Evolutionary conservation across 345 rosid genomes (phyloP).

Genomic region (Lepidium didymum): DNA sequence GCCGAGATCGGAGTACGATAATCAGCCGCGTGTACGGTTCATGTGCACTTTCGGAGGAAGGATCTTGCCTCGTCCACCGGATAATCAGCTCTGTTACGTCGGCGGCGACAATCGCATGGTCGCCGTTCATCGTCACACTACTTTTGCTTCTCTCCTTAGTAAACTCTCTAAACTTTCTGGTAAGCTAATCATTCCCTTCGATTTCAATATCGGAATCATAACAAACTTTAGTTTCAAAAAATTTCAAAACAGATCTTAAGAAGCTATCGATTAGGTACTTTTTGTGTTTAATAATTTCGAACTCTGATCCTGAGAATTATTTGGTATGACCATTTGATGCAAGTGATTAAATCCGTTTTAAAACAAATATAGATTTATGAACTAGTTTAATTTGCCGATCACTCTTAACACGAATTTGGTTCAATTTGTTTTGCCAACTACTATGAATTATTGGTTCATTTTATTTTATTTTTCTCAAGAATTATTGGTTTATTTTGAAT

Average conservation of each 20-base stretch:
- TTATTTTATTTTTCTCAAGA: no score
- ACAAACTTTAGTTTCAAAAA: background rate
- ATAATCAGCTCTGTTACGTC: constrained; percentile 84
- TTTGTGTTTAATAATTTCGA: background rate
- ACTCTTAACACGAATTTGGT: background rate
- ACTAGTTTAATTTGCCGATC: background rate
- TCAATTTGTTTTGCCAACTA: background rate
- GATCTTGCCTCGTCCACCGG: constrained; percentile 95
- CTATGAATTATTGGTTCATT: background rate
- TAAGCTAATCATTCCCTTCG: background rate
- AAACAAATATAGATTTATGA: background rate
- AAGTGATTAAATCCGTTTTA: background rate
- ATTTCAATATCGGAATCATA: background rate
- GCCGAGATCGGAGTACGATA: constrained; percentile 56
- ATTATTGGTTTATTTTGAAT: background rate
- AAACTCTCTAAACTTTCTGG: constrained; percentile 86
- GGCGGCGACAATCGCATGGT: constrained; percentile 97
- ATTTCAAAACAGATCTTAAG: background rate
- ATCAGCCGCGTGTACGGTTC: constrained; percentile 59
- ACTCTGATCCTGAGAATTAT: background rate
- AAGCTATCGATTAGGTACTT: background rate
- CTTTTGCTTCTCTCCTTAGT: constrained; percentile 49
- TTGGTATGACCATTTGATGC: background rate
- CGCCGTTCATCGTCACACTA: constrained; percentile 59
- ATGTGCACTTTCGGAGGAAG: constrained; percentile 98